Percentiles rank a stretch among this genome's conserved stretches.
Conservation (phyloP, 139 green algal genomes). For the Chlamydomonas eustigma region DNA sequence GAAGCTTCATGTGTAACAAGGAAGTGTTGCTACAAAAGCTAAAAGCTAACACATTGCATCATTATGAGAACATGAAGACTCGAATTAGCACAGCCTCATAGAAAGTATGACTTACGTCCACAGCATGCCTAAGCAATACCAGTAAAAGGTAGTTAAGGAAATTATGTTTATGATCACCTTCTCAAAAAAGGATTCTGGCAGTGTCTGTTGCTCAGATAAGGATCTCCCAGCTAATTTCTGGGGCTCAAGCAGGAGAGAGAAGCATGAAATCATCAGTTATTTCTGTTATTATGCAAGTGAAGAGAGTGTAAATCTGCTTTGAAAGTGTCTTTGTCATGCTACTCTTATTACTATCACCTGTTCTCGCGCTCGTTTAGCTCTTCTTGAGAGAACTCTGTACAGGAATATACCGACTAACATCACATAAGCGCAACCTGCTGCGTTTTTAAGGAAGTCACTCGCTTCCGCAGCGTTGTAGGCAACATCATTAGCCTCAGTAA, state of each 20-base stretch:
- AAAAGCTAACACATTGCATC: too few species aligned
- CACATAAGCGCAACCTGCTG: constrained; percentile 37
- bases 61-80: too few species aligned
- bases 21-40: too few species aligned
- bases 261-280: background rate
- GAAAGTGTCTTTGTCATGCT: background rate
- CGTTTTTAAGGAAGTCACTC: constrained; percentile 8
- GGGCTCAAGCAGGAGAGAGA: background rate
- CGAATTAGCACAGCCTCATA: too few species aligned
- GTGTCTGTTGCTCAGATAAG: background rate
- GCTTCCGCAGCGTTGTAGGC: background rate
- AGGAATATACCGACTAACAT: constrained; percentile 56
- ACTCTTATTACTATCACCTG: constrained; percentile 19
- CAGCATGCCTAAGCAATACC: too few species aligned
- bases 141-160: too few species aligned
- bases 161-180: too few species aligned
- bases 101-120: too few species aligned
- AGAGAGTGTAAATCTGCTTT: background rate
- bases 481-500: background rate
- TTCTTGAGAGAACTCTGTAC: constrained; percentile 41
- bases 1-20: too few species aligned
- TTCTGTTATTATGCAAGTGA: background rate
- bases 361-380: constrained; percentile 44
- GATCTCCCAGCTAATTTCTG: background rate
- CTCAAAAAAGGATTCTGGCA: background rate